These are phyloP conservation scores for Candida taoyuanica DNA, from an alignment of 805 yeast species.

Conservation along the genomic window DNA sequence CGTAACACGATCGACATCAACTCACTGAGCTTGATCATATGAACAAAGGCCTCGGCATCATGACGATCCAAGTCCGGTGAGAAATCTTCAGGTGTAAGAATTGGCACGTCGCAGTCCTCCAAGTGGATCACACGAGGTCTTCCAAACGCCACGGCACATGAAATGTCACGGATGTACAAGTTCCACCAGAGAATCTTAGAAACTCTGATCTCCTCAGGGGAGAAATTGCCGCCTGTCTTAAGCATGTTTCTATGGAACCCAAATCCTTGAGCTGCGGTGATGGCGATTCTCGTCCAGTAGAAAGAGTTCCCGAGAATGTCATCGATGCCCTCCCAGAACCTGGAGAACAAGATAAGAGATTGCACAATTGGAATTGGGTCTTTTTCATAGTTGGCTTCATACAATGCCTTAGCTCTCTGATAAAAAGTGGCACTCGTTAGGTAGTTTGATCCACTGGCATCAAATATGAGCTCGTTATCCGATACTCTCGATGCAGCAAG, in stretches of 20 bases:
- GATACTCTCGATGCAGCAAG: constrained; percentile 65
- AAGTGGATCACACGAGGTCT: constrained; percentile 64
- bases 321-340: constrained; percentile 73
- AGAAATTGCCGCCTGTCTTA: constrained; percentile 28
- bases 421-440: constrained; percentile 56
- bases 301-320: constrained; percentile 61
- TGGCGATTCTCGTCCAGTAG: constrained; percentile 67
- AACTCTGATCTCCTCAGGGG: constrained; percentile 39
- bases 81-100: constrained; percentile 64
- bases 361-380: constrained; percentile 62
- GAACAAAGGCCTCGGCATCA: constrained; percentile 56
- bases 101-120: constrained; percentile 73
- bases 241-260: constrained; percentile 60
- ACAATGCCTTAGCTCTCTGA: constrained; percentile 69
- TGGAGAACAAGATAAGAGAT: constrained; percentile 55
- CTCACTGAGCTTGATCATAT: constrained; percentile 61
- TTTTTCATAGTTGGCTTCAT: constrained; percentile 62
- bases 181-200: constrained; percentile 78
- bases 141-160: constrained; percentile 68
- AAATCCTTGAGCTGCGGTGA: constrained; percentile 66
- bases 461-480: constrained; percentile 46
- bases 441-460: constrained; percentile 40
- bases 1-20: constrained; percentile 64
- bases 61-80: constrained; percentile 45
- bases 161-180: constrained; percentile 64